These are phyloP conservation scores for Umbelopsis isabellina DNA, from an alignment of 192 early-diverging fungal genomes.

Conservation along the genomic window DNA sequence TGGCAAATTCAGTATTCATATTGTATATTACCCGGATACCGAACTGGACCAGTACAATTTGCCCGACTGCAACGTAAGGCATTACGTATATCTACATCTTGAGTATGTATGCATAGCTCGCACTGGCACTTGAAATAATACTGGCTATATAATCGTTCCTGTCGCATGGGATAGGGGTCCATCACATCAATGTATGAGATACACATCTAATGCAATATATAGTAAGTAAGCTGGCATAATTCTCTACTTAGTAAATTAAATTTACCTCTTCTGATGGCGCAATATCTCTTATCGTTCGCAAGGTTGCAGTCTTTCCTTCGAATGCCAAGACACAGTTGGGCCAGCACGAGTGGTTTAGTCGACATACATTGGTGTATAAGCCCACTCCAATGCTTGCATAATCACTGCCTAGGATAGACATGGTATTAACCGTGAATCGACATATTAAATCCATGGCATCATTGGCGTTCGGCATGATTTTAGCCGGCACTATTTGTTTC, in stretches of 20 bases:
- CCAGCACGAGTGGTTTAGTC: conserved; percentile 6
- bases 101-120: not conserved
- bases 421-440: conserved; percentile 10
- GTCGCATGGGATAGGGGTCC: conserved; percentile 1
- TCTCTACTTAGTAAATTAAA: not conserved
- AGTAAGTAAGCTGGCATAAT: not conserved
- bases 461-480: not conserved
- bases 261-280: conserved; percentile 1
- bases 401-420: conserved; percentile 8
- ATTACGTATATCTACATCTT: conserved; percentile 1
- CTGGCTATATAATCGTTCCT: conserved; percentile 2
- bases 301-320: not conserved
- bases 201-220: not conserved
- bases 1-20: not conserved
- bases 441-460: conserved; percentile 17
- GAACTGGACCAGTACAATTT: not conserved
- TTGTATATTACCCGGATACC: conserved; percentile 19
- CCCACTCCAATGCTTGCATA: conserved; percentile 13
- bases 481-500: not conserved
- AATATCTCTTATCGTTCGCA: not conserved
- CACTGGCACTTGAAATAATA: conserved; percentile 19
- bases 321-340: conserved; percentile 3
- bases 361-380: conserved; percentile 14
- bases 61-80: conserved; percentile 10
- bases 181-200: conserved; percentile 7